A percentile compares a stretch with the other conserved stretches of the same genome.
phyloP scores from a whole-genome alignment of 1,284 basidiomycete genomes.

The Apiotrichum siamense region DNA sequence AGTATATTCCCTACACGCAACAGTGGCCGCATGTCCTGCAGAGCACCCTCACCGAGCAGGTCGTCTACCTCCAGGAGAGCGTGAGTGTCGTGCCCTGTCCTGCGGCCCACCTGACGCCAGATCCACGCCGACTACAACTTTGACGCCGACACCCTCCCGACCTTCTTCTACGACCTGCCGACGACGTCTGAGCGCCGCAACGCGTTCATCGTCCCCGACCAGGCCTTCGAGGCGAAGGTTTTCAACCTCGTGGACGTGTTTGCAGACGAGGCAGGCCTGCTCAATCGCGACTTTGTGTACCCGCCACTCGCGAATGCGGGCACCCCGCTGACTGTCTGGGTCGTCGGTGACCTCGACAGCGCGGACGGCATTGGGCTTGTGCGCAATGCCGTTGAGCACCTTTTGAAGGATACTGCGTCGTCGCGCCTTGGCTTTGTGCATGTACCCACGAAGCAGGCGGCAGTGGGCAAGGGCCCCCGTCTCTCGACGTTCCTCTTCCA shows the following conservation, averaged over 20 bases:
- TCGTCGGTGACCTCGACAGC: conserved; percentile 75
- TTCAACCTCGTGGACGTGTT: conserved; percentile 34
- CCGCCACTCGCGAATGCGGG: conserved; percentile 39
- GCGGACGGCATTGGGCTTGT: conserved; percentile 56
- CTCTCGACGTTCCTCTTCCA: conserved; percentile 43
- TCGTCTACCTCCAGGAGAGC: conserved; percentile 66
- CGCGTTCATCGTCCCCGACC: conserved; percentile 37
- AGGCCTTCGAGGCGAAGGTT: conserved; percentile 23
- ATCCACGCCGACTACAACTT: background rate
- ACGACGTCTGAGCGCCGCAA: conserved; percentile 65
- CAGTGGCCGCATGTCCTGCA: conserved; percentile 56
- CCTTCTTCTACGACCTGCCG: conserved; percentile 85
- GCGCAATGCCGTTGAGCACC: conserved; percentile 58
- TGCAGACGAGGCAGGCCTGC: conserved; percentile 15
- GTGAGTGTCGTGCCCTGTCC: conserved; percentile 44
- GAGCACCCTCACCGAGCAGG: conserved; percentile 56
- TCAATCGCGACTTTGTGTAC: conserved; percentile 57
- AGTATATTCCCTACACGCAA: conserved; percentile 62
- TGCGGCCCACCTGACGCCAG: background rate
- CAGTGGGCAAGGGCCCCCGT: conserved; percentile 9
- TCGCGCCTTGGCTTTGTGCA: conserved; percentile 49
- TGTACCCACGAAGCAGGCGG: conserved; percentile 18
- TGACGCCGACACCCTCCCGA: conserved; percentile 55
- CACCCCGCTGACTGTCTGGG: conserved; percentile 54
- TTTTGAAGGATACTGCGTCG: conserved; percentile 38